A percentile compares a stretch with the other conserved stretches of the same genome.
phyloP scores from a whole-genome alignment of 2,329 filamentous ascomycete genomes.

The Aspergillus novofumigatus region DNA sequence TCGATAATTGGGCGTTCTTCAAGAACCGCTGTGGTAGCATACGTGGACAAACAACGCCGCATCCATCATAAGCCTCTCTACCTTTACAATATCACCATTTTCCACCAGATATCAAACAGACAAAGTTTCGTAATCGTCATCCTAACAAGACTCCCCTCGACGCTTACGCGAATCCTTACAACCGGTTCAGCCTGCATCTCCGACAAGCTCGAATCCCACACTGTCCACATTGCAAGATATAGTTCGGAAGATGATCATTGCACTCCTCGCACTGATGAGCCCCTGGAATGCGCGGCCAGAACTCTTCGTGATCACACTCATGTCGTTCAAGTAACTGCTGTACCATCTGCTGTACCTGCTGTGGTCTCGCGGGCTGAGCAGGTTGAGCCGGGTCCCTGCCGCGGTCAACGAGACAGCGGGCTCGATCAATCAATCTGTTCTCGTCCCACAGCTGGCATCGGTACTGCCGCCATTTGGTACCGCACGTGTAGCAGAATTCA shows the following conservation, averaged over 20 bases:
- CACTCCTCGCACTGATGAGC: conserved; percentile 7
- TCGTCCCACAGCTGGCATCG: conserved; percentile 24
- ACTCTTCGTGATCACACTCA: conserved; percentile 11
- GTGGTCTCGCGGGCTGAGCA: not conserved
- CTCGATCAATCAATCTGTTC: conserved; percentile 14
- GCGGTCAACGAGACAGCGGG: conserved; percentile 4
- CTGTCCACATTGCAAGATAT: conserved; percentile 6
- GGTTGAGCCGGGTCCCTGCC: not conserved
- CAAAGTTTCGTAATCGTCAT: not conserved
- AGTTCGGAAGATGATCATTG: conserved; percentile 1
- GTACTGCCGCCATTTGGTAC: conserved; percentile 24
- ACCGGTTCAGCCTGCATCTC: conserved; percentile 10
- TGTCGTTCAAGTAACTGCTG: conserved; percentile 10
- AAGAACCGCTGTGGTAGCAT: not conserved
- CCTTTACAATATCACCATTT: not conserved
- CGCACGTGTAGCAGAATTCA: conserved; percentile 32
- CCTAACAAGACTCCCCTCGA: not conserved
- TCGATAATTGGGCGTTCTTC: not conserved
- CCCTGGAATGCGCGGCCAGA: conserved; percentile 5
- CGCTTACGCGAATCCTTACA: not conserved
- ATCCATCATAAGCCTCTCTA: not conserved
- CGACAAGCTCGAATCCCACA: conserved; percentile 7
- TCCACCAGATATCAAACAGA: not conserved
- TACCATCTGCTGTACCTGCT: conserved; percentile 5
- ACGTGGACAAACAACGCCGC: not conserved